Evolutionary conservation across 371 early-diverging fungal genomes (phyloP), one percentile per base, ranked within the genome.

Genomic region (Homolaphlyctis polyrhiza): DNA sequence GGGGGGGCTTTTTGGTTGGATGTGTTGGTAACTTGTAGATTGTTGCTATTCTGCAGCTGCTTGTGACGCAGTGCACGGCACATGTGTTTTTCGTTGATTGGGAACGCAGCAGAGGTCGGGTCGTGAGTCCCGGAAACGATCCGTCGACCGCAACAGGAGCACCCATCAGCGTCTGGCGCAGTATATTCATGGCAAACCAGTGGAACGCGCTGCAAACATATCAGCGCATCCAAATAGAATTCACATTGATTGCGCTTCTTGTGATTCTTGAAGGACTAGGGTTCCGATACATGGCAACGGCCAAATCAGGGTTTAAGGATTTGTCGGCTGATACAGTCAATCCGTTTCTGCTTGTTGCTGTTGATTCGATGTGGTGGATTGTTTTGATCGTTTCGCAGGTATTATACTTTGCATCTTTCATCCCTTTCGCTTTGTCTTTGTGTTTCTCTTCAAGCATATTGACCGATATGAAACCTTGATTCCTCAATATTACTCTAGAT

Each of bases 41-140:
- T 34, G 29, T 63, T 28, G 21, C 43, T 33, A 50, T 67, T 27
- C 30, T 49, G 8, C 49, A 28, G 21, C 27, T 58, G 43, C 34
- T 82, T 14, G 64, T 67, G 48, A 23, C 60, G 18, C 82, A 82
- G 69, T 80, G 82, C 65, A 67, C 58, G 21, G 61, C 63, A 21
- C 72, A 68, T 59, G 59, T 82, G 16, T 82, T 82, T 57, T 77
- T 82, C 57, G 66, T 79, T 27, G 82, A 82, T 58, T 82, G 82
- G 82, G 82, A 82, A 66, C 65, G 67, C 28, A 75, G 78, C 11
- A 66, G 71, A 18, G 23, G 66, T 1, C 29, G 33, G 34, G 30
- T 64, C 18, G 8, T 43, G 25, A 57, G 67, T 36, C 58, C 43
- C 27, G 59, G 51, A 23, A 71, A 69, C 45, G 65, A 62, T 2